These are phyloP conservation scores for Crucihimalaya himalaica DNA, from an alignment of 345 rosid genomes.

Conservation along the genomic window DNA sequence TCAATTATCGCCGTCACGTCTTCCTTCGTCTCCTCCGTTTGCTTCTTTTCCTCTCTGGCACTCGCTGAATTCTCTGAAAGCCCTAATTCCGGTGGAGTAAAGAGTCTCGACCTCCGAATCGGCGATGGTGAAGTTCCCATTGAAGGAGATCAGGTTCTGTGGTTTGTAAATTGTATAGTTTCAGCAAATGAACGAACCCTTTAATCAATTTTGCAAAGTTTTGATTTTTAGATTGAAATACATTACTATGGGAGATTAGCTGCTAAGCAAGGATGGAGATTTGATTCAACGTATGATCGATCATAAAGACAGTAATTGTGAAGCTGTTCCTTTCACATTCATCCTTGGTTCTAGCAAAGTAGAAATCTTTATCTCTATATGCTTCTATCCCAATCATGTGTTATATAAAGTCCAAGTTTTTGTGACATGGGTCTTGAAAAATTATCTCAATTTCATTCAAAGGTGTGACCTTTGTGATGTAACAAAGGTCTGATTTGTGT, in stretches of 20 bases:
- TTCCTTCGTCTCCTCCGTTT: background rate
- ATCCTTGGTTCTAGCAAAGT: slow-evolving; percentile 69
- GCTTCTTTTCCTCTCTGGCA: slow-evolving; percentile 37
- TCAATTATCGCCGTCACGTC: slow-evolving; percentile 30
- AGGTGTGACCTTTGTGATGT: slow-evolving; percentile 6
- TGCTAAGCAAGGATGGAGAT: slow-evolving; percentile 90
- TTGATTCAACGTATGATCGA: slow-evolving; percentile 84
- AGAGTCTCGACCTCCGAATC: slow-evolving; percentile 63
- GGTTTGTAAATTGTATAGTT: background rate
- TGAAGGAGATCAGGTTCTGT: slow-evolving; percentile 63
- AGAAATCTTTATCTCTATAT: background rate
- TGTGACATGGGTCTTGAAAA: background rate
- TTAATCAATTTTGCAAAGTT: background rate
- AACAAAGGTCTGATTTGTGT: background rate
- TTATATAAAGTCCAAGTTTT: background rate
- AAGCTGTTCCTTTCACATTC: slow-evolving; percentile 74
- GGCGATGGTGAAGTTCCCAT: slow-evolving; percentile 62
- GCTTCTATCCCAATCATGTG: background rate
- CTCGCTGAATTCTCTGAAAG: slow-evolving; percentile 57
- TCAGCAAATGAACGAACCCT: background rate
- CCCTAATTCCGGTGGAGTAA: slow-evolving; percentile 78
- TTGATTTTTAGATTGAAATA: slow-evolving; percentile 53
- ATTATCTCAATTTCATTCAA: background rate
- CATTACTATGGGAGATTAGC: slow-evolving; percentile 87
- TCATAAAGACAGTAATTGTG: slow-evolving; percentile 72